Evolutionary conservation across 2,329 filamentous ascomycete genomes (phyloP), one percentile per base, ranked within the genome.

Genomic region (Orbilia blumenaviensis): DNA sequence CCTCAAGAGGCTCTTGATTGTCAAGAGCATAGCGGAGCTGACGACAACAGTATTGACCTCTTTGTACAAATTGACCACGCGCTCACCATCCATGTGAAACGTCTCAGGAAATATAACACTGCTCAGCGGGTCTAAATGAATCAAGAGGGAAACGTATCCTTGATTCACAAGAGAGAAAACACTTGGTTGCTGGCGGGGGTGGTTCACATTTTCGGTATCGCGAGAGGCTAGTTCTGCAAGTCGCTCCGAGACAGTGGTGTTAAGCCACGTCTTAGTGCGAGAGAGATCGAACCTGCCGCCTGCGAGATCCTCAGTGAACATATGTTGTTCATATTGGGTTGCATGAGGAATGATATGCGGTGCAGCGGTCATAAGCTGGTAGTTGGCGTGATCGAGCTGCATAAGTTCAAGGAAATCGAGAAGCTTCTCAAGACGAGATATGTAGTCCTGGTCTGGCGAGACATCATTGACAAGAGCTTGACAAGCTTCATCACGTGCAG

Each of bases 1-100:
- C 83, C 93, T 94, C 32, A 95, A 86, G 6, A 94, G 85, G 79
- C 93, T 94, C 84, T 95, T 95, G 82, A 90, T 91, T 61, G 93
- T 92, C 12, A 94, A 84, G 27, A 94, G 84, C 54, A 94, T 90
- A 0, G 91, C 90, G 0, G 90, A 91, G 2, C 91, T 88, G 0
- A 91, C 91, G 21, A 92, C 88, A 79, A 94, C 90, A 48, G 89
- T 87, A 50, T 90, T 83, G 0, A 89, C 85, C 71, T 89, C 85
- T 25, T 83, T 82, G 7, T 89, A 87, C 54, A 89, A 86, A 21
- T 86, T 85, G 1, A 84, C 82, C 44, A 92, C 87, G 14, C 92
- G 90, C 63, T 86, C 87, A 42, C 85, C 81, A 79, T 95, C 92
- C 0, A 94, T 86, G 12, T 85, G 85, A 18, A 95, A 86, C 75